Conservation (phyloP, 2,329 filamentous ascomycete species). For the Atkinsonella texensis region DNA sequence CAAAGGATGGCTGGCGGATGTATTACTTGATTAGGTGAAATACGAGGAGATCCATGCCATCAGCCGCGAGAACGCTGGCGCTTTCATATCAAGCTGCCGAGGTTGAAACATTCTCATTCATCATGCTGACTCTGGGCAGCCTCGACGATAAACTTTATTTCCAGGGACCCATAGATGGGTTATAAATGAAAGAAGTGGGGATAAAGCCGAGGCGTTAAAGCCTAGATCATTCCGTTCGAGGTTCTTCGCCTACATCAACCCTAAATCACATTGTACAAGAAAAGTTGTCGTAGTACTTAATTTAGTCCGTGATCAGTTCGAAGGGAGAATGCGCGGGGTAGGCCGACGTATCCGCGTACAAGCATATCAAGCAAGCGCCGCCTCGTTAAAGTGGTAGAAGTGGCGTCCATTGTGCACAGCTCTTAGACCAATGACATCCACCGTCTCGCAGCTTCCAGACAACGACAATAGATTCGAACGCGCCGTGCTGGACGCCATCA, state of each 20-base stretch:
- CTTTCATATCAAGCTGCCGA: background rate
- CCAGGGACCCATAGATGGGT: background rate
- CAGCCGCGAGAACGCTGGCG: background rate
- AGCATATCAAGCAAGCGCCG: background rate
- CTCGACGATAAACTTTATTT: background rate
- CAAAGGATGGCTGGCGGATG: background rate
- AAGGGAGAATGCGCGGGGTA: background rate
- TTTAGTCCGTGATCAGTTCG: no score
- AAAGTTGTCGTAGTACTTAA: no score
- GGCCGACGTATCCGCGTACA: background rate
- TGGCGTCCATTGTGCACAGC: background rate
- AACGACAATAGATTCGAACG: constrained; percentile 3
- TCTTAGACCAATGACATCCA: background rate
- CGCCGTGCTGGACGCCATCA: background rate
- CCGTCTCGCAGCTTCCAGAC: background rate
- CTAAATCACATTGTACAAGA: no score
- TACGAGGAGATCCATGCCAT: background rate
- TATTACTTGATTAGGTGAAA: background rate
- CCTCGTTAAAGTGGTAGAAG: background rate
- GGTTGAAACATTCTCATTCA: background rate
- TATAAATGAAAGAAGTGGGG: background rate
- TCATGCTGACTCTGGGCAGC: background rate
- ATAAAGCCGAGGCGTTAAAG: background rate
- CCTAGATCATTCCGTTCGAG: background rate
- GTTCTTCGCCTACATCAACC: no score